phyloP scores from a whole-genome alignment of 441 rosid species.

The Syzygium malaccense region DNA sequence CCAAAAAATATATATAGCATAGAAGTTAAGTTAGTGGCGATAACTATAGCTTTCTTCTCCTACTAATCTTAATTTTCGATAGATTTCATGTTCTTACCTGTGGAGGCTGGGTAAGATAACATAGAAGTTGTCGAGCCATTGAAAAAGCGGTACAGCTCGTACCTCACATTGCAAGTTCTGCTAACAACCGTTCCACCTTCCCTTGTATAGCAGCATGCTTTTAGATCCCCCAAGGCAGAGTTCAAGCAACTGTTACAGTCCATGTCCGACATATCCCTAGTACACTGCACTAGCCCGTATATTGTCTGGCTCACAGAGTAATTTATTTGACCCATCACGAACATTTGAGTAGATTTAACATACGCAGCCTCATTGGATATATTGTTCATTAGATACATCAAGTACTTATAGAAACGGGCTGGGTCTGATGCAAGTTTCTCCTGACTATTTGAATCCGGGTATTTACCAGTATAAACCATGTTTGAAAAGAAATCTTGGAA shows the following conservation, averaged over 20 bases:
- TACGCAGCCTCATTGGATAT: not conserved
- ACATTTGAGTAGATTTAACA: not conserved
- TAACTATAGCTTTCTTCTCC: not conserved
- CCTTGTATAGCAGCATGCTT: not conserved
- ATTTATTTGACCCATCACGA: conserved; percentile 9
- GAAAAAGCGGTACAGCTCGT: not conserved
- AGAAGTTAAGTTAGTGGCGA: not conserved
- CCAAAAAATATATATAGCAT: not conserved
- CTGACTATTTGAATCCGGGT: not conserved
- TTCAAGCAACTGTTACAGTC: not conserved
- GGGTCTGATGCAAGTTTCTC: not conserved
- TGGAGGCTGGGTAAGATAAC: not conserved
- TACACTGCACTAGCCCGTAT: not conserved
- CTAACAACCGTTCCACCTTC: not conserved
- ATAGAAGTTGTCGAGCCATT: not conserved
- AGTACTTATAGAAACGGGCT: not conserved
- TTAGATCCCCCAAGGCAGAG: not conserved
- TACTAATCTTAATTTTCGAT: not conserved
- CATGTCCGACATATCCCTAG: not conserved
- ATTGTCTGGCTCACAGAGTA: not conserved
- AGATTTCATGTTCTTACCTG: not conserved
- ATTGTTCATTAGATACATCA: not conserved
- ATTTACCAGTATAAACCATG: conserved; percentile 7
- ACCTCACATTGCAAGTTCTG: not conserved
- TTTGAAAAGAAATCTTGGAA: not conserved